A percentile compares a stretch with the other conserved stretches of the same genome.
Conservation (phyloP, 306 rosid species). For the Albizia julibrissin region DNA sequence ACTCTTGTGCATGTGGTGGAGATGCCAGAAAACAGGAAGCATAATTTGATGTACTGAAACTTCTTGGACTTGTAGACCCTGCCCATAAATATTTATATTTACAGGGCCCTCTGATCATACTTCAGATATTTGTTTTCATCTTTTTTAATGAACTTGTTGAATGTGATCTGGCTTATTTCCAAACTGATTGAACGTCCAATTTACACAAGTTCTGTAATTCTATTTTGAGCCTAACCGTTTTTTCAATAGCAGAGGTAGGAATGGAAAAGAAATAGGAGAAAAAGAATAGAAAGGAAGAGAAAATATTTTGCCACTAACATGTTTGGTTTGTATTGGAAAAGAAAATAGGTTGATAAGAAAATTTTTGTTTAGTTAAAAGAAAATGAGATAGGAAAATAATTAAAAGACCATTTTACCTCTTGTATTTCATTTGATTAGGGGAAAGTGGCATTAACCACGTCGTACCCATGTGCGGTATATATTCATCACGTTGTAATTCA, state of each 20-base stretch:
- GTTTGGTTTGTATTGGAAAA: too few species aligned
- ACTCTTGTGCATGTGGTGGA: neutral
- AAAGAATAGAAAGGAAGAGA: too few species aligned
- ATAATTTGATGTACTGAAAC: neutral
- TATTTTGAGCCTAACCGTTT: neutral
- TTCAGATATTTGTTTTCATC: neutral
- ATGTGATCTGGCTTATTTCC: neutral
- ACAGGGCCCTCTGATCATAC: neutral
- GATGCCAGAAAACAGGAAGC: neutral
- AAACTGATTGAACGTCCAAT: neutral
- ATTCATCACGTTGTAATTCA: too few species aligned
- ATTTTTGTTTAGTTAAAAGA: too few species aligned
- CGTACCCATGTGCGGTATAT: too few species aligned
- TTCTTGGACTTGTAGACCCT: neutral
- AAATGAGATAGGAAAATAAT: too few species aligned
- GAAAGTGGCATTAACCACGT: too few species aligned
- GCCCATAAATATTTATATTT: neutral
- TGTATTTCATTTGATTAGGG: too few species aligned
- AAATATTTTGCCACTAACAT: too few species aligned
- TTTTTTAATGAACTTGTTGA: neutral
- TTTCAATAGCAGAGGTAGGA: neutral
- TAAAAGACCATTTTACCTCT: too few species aligned
- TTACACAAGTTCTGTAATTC: neutral
- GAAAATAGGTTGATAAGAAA: too few species aligned
- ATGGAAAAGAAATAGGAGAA: too few species aligned